Conservation (phyloP, 768 basidiomycete genomes). For the Lactifluus volemus region DNA sequence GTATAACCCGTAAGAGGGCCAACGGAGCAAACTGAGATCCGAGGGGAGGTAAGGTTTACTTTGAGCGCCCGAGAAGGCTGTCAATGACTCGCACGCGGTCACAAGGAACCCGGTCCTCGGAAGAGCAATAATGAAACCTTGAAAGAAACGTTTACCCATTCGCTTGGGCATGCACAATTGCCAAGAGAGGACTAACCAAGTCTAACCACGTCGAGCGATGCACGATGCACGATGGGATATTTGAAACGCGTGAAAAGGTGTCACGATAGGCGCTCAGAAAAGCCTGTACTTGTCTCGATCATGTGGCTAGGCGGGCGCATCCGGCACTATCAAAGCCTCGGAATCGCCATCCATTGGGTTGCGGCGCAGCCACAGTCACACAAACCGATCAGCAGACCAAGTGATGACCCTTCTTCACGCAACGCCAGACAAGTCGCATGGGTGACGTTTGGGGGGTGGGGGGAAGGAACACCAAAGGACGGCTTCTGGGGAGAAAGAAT, state of each 20-base stretch:
- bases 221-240: neutral
- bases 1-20: neutral
- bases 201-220: neutral
- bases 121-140: neutral
- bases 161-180: neutral
- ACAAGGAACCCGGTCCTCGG: conserved; percentile 4
- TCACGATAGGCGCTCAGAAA: neutral
- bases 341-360: neutral
- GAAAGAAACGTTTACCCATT: neutral
- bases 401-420: neutral
- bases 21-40: neutral
- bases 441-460: neutral
- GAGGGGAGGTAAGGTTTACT: neutral
- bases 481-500: neutral
- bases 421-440: neutral
- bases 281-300: conserved; percentile 12
- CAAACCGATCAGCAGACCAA: neutral
- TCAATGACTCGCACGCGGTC: neutral
- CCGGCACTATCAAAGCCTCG: neutral
- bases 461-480: neutral
- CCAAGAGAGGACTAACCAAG: neutral
- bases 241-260: neutral
- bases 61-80: neutral
- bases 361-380: neutral
- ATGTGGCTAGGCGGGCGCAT: neutral